Conservation (phyloP, 768 basidiomycete genomes). For the Xerocomellus amylosporus region DNA sequence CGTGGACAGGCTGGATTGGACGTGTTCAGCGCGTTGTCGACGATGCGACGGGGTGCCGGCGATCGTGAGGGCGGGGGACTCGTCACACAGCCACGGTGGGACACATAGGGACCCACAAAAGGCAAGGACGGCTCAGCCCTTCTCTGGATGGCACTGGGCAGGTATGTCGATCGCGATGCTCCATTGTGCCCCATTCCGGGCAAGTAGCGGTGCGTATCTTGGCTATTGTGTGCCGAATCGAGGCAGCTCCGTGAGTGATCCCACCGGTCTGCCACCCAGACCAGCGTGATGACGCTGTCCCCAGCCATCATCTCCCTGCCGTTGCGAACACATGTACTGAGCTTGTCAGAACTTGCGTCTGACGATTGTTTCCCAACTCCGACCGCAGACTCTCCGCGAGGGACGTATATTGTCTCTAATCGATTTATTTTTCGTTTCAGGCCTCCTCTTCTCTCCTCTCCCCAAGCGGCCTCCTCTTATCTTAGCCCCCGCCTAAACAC, state of each 20-base stretch:
- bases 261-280: slow-evolving; percentile 3
- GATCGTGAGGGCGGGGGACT: neutral
- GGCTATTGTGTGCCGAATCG: slow-evolving; percentile 27
- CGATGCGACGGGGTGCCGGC: neutral
- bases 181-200: slow-evolving; percentile 32
- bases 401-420: slow-evolving; percentile 24
- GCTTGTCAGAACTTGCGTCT: slow-evolving; percentile 21
- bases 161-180: slow-evolving; percentile 14
- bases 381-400: slow-evolving; percentile 33
- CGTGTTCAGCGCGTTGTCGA: neutral
- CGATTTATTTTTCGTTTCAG: slow-evolving; percentile 30
- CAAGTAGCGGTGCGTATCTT: slow-evolving; percentile 19
- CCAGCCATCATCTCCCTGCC: neutral
- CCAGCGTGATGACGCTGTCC: neutral
- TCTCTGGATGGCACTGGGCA: slow-evolving; percentile 1
- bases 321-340: neutral
- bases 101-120: slow-evolving; percentile 43
- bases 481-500: slow-evolving; percentile 34
- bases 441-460: slow-evolving; percentile 14
- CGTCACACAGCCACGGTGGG: slow-evolving; percentile 39
- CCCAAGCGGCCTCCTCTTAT: slow-evolving; percentile 20
- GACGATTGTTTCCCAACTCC: slow-evolving; percentile 31
- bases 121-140: slow-evolving; percentile 15
- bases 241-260: slow-evolving; percentile 9
- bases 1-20: too few species aligned